Evolutionary conservation across 495 filamentous ascomycete species (phyloP), one percentile per base, ranked within the genome.

Genomic region (Trichocladium antarcticum): DNA sequence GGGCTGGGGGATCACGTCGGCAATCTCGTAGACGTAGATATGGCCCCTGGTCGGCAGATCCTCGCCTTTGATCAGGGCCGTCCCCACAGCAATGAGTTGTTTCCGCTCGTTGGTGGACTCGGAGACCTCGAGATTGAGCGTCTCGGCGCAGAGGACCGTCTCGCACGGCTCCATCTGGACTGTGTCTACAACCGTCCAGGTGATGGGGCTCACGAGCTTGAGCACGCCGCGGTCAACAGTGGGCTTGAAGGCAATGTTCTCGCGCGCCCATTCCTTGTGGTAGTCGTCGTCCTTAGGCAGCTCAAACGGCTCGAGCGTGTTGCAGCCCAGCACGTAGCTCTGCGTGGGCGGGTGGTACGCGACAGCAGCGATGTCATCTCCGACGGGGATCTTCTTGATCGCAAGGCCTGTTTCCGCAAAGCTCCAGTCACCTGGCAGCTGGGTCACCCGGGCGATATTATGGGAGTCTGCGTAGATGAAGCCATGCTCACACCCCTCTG

Each of bases 21-120:
- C 88, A 39, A 97, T 74, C 49, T 95, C 88, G 61, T 89, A 95
- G 44, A 99, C 84, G 61, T 92, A 89, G 49, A 99, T 75, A 42
- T 78, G 76, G n/a, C 92, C 93, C 29, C 80, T 77, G 0, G 85
- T 79, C 3, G 89, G 80, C 27, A 89, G 78, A 59, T 99, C 92
- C 65, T 97, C 90, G 39, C 93, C 92, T 48, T 80, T 82, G 40
- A 81, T 73, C 36, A 89, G 74, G 20, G 87, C 81, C 0, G 93
- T 95, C 8, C 90, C 93, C 4, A 95, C 85, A 10, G 80, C 80
- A 42, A 97, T 75, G 35, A 95, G 75, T 53, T 83, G 79, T 52
- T 77, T 81, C 12, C 87, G 81, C 57, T 94, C 83, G 57, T 93
- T 84, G 0, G 89, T 95, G 32, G 80, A 78, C 65, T 97, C 92